Conservation (phyloP, 2,329 filamentous ascomycete species). For the Botryotinia convoluta region DNA sequence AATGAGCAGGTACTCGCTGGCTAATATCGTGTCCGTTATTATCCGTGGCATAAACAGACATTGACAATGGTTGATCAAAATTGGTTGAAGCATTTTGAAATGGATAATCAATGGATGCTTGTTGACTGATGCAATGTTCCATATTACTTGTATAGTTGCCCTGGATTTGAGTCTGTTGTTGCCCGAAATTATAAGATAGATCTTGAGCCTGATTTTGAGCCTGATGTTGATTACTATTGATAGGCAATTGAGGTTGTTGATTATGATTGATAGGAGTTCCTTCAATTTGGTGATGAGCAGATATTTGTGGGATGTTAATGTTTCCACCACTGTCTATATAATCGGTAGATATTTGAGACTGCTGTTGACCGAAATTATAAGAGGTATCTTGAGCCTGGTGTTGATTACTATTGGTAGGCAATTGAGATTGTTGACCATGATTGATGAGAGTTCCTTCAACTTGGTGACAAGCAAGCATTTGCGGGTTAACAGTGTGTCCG, state of each 20-base stretch:
- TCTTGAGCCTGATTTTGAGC: background rate
- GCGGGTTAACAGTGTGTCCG: too few relatives aligned
- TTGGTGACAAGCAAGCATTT: too few relatives aligned
- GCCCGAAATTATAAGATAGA: background rate
- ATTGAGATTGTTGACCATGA: background rate
- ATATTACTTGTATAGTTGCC: background rate
- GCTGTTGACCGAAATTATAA: background rate
- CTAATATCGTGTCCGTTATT: background rate
- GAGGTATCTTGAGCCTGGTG: background rate
- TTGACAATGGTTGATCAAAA: background rate
- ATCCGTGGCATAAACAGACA: background rate
- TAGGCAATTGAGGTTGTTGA: too few relatives aligned
- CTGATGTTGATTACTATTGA: background rate
- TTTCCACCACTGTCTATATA: too few relatives aligned
- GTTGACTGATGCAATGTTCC: background rate
- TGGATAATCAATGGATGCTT: background rate
- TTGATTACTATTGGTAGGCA: background rate
- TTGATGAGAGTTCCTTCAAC: background rate
- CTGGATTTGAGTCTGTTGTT: background rate
- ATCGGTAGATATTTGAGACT: background rate
- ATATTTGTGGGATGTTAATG: too few relatives aligned
- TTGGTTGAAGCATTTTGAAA: background rate
- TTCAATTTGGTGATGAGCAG: background rate
- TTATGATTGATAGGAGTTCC: too few relatives aligned
- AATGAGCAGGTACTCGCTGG: background rate